These are phyloP conservation scores for Trichomonas vaginalis DNA, from an alignment of 208 protist genomes.

Conservation along the genomic window DNA sequence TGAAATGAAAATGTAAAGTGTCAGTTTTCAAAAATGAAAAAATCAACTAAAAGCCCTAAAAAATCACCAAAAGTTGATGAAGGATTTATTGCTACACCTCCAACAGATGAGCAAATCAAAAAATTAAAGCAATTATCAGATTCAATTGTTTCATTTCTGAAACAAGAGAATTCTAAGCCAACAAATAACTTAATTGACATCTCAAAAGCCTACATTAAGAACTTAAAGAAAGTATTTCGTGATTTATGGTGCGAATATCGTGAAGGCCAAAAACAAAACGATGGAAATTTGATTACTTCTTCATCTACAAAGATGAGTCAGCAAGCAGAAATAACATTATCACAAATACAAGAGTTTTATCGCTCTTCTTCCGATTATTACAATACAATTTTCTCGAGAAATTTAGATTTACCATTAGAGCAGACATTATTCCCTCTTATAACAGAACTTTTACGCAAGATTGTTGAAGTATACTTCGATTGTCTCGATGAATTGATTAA, in stretches of 20 bases:
- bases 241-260: neutral
- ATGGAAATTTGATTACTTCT: neutral
- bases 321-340: neutral
- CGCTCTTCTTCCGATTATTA: neutral
- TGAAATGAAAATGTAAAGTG: neutral
- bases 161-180: neutral
- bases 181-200: neutral
- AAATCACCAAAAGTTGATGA: neutral
- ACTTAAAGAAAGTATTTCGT: neutral
- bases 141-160: neutral
- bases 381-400: neutral
- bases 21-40: neutral
- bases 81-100: neutral
- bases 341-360: neutral
- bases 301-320: neutral
- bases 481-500: neutral
- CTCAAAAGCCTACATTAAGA: neutral
- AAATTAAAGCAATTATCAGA: neutral
- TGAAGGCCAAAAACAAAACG: neutral
- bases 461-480: neutral
- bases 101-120: neutral
- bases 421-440: neutral
- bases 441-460: neutral
- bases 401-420: neutral
- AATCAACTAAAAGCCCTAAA: neutral